Percentiles rank a stretch among this genome's conserved stretches.
Evolutionary conservation across 441 rosid species (phyloP).

Genomic region (Populus trichocarpa): DNA sequence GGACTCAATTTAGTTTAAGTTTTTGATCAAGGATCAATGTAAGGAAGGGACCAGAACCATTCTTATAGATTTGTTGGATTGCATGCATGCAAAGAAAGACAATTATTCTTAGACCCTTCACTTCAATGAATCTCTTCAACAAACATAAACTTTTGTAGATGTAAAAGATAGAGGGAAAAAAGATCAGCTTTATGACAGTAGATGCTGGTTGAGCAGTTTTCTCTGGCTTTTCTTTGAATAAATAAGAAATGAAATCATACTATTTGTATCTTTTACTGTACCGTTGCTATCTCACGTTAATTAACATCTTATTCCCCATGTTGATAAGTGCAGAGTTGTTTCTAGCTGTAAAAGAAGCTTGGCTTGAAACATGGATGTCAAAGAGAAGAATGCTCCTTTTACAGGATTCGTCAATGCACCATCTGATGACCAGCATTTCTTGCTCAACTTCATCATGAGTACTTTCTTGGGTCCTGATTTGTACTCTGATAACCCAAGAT

Average conservation of each 20-base stretch:
- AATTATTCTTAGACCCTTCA: too few species aligned
- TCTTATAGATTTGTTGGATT: too few species aligned
- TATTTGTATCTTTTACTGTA: background rate
- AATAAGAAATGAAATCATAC: background rate
- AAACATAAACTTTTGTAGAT: background rate
- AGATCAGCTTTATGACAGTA: background rate
- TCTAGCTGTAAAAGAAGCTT: slow-evolving; percentile 1
- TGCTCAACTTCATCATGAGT: slow-evolving; percentile 56
- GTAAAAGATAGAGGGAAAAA: background rate
- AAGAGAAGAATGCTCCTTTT: slow-evolving; percentile 5
- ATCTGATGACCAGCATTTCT: slow-evolving; percentile 44
- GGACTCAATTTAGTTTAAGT: too few species aligned
- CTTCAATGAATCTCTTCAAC: background rate
- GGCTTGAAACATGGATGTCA: slow-evolving; percentile 21
- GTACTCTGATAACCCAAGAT: slow-evolving; percentile 53
- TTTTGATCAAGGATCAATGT: too few species aligned
- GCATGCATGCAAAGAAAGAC: too few species aligned
- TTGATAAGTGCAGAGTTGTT: background rate
- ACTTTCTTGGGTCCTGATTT: slow-evolving; percentile 67
- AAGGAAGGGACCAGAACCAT: too few species aligned
- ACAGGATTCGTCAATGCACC: slow-evolving; percentile 2
- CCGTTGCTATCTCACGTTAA: background rate
- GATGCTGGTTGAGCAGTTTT: background rate
- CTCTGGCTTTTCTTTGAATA: background rate
- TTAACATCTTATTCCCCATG: background rate